Evolutionary conservation across 768 basidiomycete species (phyloP), one percentile per base, ranked within the genome.

Genomic region (Phylloporus arenicola): DNA sequence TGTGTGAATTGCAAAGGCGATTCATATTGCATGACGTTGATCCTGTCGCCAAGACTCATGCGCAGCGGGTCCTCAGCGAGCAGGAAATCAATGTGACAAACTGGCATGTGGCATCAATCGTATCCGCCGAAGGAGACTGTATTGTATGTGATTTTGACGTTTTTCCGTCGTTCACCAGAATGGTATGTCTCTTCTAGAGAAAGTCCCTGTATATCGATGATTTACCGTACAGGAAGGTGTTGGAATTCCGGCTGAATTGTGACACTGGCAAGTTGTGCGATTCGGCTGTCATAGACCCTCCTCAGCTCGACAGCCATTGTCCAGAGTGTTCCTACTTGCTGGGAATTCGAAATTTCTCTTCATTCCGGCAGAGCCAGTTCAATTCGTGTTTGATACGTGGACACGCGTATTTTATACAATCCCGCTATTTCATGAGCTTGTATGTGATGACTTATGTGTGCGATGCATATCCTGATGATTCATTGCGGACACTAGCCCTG

Each of bases 371-470:
- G 31, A 7, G 6, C 2, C 1, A 0, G 8, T 0, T 22, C 4
- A 10, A 2, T 4, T 35, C 3, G 29, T 56, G 19, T 24, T 51
- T 17, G 54, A 57, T 17, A 43, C 22, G 3, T 44, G 22, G 37
- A 35, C 31, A 13, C 44, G 27, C 11, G 3, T 17, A 10, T 52
- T 52, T 2, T 47, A 49, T 29, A 4, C 4, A 11, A 0, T 41
- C 6, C 49, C 38, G 2, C 1, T 13, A 1, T 12, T 10, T 6
- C 4, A 3, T 5, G 4, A 13, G 20, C n/a, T n/a, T n/a, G 50
- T 33, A 12, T 12, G 25, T 11, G 34, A 39, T 37, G 25, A 5
- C 2, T 24, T 31, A 13, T 22, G 17, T 17, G 76, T 27, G 8
- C 4, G 25, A 27, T 43, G 19, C 9, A 40, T 30, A 10, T 30